Evolutionary conservation across 768 basidiomycete genomes (phyloP).

Genomic region (Hygrocybe punicea): DNA sequence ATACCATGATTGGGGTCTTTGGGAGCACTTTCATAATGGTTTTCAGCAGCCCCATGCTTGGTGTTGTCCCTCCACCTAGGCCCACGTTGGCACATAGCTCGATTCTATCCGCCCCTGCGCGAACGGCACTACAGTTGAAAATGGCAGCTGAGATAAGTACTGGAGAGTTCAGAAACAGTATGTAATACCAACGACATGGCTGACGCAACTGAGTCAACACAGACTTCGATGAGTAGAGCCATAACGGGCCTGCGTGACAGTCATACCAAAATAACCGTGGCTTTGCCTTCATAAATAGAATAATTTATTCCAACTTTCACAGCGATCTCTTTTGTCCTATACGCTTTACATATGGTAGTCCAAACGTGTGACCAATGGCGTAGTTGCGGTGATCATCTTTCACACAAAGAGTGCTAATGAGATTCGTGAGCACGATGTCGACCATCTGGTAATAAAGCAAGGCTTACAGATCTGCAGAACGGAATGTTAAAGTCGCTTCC

Average conservation of each 20-base stretch:
- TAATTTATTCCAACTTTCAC: no score
- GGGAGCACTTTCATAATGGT: slow-evolving; percentile 49
- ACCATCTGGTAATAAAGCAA: not conserved
- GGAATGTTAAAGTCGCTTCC: slow-evolving; percentile 3
- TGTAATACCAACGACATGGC: slow-evolving; percentile 59
- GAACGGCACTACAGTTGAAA: slow-evolving; percentile 52
- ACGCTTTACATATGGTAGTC: no score
- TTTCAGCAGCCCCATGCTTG: slow-evolving; percentile 69
- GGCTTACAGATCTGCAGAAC: slow-evolving; percentile 42
- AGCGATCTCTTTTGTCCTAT: no score
- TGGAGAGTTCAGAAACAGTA: no score
- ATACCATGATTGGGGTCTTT: slow-evolving; percentile 65
- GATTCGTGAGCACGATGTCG: not conserved
- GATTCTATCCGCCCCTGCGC: slow-evolving; percentile 71
- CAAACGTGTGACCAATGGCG: no score
- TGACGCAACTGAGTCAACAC: slow-evolving; percentile 74
- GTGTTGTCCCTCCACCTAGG: slow-evolving; percentile 78
- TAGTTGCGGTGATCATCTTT: not conserved
- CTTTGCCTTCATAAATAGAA: no score
- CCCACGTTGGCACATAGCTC: slow-evolving; percentile 71
- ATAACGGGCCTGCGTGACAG: no score
- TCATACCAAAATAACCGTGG: no score
- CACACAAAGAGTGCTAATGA: not conserved
- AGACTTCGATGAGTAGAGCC: slow-evolving; percentile 51
- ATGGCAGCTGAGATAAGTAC: no score